Evolutionary conservation across 2,329 filamentous ascomycete species (phyloP), one percentile per base, ranked within the genome.

Genomic region (Metarhizium brunneum): DNA sequence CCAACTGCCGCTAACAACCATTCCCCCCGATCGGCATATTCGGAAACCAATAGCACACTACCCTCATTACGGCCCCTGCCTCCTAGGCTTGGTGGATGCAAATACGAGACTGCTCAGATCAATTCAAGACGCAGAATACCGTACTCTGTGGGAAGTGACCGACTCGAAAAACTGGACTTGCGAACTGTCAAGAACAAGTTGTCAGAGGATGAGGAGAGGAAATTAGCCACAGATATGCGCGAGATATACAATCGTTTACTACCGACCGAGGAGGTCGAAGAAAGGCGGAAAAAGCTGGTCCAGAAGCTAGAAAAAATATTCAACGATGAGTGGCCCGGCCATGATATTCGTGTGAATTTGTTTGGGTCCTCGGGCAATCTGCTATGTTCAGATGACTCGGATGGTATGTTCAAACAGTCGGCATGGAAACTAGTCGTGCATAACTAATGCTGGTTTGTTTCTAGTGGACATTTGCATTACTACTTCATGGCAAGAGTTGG

Each of bases 341-440:
- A 90, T 65, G 82, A 95, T 58, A 96, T 96, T 66, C 85, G 83
- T 62, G 94, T 96, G 40, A 87, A 94, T 69, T 84, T 97, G 16
- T 99, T 99, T 79, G 94, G 94, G n/a, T 97, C 94, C 5, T 97
- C 94, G 4, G 94, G 94, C 50, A 99, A 99, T 71, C 76, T 94
- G 69, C 76, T 99, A 56, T 96, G 91, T 71, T 96, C 92, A 38
- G 92, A 90, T 70, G 91, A 96, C 67, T 99, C 94, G 53, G 94
- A 99, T 75, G 90, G 91, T 96, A 76, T 64, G 85, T 76, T 16
- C 5, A 45, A 18, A 45, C 5, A 45, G n/a, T 10, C 6, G 16
- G 6, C 42, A 18, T 20, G 42, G 6, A 20, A 20, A 45, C 16
- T 10, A 20, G 7, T 20, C 3, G 6, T 10, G 6, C 6, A 16